Conservation (phyloP, 164 flowering plant genomes). For the Chimonanthus salicifolius region DNA sequence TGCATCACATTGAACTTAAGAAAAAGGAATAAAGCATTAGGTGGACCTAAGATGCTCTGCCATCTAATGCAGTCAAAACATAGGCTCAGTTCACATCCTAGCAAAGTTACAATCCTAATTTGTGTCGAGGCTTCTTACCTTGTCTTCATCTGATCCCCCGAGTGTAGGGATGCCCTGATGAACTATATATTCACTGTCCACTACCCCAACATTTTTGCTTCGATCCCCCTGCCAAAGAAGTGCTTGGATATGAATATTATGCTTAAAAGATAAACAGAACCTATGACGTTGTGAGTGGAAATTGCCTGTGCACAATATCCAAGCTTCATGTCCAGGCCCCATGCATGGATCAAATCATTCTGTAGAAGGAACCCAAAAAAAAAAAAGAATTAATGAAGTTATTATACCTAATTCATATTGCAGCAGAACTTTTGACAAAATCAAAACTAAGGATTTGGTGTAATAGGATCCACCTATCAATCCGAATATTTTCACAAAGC, state of each 20-base stretch:
- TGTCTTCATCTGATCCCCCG: conserved; percentile 37
- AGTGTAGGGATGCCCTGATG: conserved; percentile 80
- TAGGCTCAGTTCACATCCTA: no score
- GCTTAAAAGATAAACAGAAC: neutral
- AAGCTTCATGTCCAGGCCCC: conserved; percentile 87
- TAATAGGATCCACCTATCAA: no score
- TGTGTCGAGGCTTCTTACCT: conserved; percentile 21
- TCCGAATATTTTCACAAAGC: no score
- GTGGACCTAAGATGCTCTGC: no score
- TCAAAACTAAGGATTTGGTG: no score
- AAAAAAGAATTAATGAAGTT: neutral
- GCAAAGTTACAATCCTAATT: neutral
- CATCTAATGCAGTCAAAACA: neutral
- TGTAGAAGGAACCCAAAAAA: conserved; percentile 18
- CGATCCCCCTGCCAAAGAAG: conserved; percentile 67
- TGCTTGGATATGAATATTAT: neutral
- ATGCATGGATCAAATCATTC: conserved; percentile 96
- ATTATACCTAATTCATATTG: neutral
- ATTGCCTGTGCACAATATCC: conserved; percentile 92
- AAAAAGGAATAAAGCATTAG: no score
- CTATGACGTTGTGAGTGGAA: neutral
- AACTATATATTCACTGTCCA: conserved; percentile 73
- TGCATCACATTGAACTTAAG: no score
- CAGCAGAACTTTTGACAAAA: no score
- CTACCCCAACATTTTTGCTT: conserved; percentile 74